Conservation (phyloP, 164 flowering plant genomes). For the Stephania cephalantha region DNA sequence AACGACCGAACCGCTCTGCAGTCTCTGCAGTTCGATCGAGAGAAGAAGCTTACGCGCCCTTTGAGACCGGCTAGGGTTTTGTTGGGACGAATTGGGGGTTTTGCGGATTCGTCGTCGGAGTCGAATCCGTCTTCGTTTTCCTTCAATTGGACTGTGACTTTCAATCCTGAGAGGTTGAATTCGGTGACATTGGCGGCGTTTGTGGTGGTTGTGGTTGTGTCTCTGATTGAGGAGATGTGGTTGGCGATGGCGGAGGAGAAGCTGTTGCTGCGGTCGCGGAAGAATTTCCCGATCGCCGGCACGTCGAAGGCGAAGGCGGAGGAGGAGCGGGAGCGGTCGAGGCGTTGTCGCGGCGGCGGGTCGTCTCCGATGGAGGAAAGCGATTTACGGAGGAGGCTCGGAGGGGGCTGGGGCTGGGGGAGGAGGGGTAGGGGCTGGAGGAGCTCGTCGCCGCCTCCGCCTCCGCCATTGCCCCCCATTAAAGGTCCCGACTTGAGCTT, state of each 20-base stretch:
- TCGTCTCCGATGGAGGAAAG: conserved; percentile 13
- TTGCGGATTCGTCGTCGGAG: not conserved
- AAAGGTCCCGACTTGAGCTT: not conserved
- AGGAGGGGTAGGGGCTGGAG: conserved; percentile 33
- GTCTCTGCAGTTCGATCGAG: conserved; percentile 82
- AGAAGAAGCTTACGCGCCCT: conserved; percentile 77
- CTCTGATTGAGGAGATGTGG: conserved; percentile 37
- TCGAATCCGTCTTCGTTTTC: conserved; percentile 10
- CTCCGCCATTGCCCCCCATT: not conserved
- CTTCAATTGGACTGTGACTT: conserved; percentile 53
- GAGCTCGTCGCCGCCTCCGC: conserved; percentile 4
- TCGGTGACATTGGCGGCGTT: conserved; percentile 37
- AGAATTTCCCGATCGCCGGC: conserved; percentile 53
- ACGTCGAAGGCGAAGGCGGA: conserved; percentile 16
- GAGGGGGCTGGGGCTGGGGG: conserved; percentile 52
- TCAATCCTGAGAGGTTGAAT: conserved; percentile 56
- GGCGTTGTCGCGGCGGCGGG: not conserved
- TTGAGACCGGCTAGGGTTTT: conserved; percentile 15
- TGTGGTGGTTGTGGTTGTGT: conserved; percentile 5
- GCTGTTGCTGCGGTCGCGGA: conserved; percentile 55
- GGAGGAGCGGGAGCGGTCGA: conserved; percentile 19
- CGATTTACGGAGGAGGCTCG: conserved; percentile 19
- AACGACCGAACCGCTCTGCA: conserved; percentile 64
- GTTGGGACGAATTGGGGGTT: not conserved
- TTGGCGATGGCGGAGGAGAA: conserved; percentile 51